Conservation (phyloP, 2,329 filamentous ascomycete genomes). For the Aureobasidium subglaciale region DNA sequence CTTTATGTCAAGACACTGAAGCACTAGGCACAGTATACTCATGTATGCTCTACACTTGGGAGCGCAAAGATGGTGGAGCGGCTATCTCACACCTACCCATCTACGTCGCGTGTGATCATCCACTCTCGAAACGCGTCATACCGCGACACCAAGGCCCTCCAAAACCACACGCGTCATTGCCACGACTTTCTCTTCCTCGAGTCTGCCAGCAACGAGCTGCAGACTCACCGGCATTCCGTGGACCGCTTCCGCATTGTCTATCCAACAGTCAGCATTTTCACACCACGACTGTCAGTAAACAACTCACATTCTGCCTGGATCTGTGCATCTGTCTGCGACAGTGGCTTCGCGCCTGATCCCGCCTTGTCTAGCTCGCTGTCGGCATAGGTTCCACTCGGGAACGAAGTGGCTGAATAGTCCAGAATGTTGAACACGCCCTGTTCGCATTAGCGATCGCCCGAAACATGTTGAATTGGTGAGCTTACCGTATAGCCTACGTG, state of each 20-base stretch:
- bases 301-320: constrained; percentile 18
- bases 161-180: constrained; percentile 32
- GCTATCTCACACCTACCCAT: not conserved
- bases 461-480: not conserved
- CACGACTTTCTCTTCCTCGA: constrained; percentile 39
- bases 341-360: constrained; percentile 21
- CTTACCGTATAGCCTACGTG: constrained; percentile 38
- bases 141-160: constrained; percentile 1
- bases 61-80: too few relatives aligned
- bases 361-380: constrained; percentile 33
- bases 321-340: constrained; percentile 16
- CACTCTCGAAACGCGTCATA: not conserved
- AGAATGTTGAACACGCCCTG: constrained; percentile 40
- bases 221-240: constrained; percentile 39
- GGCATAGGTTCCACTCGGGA: constrained; percentile 35
- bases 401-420: constrained; percentile 41
- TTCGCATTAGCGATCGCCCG: not conserved
- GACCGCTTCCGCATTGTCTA: constrained; percentile 29
- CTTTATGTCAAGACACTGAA: too few relatives aligned
- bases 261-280: not conserved
- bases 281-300: not conserved
- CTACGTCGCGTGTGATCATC: not conserved
- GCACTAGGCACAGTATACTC: too few relatives aligned
- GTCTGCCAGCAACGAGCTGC: constrained; percentile 34
- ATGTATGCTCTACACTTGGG: too few relatives aligned